Conservation (phyloP, 805 yeast species). For the Cyberlindnera maritima region DNA sequence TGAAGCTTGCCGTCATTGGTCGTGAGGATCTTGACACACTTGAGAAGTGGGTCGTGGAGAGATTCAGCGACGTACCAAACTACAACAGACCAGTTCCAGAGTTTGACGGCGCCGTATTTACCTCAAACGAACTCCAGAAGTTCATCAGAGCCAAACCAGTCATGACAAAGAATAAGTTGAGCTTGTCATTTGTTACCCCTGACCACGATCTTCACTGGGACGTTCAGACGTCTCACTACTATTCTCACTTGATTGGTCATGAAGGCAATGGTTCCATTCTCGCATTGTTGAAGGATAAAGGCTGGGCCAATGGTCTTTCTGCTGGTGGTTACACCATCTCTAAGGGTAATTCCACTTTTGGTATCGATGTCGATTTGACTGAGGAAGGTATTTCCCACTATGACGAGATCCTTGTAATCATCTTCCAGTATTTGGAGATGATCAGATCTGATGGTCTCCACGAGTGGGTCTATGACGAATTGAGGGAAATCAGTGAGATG, state of each 20-base stretch:
- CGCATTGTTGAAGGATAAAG: conserved; percentile 60
- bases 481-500: conserved; percentile 62
- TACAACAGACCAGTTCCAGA: conserved; percentile 28
- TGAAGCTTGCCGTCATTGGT: conserved; percentile 85
- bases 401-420: conserved; percentile 52
- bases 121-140: conserved; percentile 47
- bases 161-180: conserved; percentile 70
- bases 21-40: conserved; percentile 73
- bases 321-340: conserved; percentile 70
- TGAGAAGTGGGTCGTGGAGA: conserved; percentile 64
- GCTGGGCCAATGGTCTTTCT: conserved; percentile 79
- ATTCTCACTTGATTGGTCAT: conserved; percentile 85
- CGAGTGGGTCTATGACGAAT: conserved; percentile 78
- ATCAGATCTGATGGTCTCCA: conserved; percentile 58
- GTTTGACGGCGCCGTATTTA: conserved; percentile 48
- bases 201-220: conserved; percentile 67
- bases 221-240: conserved; percentile 66
- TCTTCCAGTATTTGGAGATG: conserved; percentile 74
- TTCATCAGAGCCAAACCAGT: conserved; percentile 74
- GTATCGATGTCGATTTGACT: conserved; percentile 75
- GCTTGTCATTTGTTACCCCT: conserved; percentile 73
- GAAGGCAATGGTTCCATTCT: conserved; percentile 87
- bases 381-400: conserved; percentile 65
- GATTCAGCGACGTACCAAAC: conserved; percentile 64
- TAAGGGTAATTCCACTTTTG: conserved; percentile 63